Conservation (phyloP, 768 basidiomycete species). For the Mycena rebaudengoi region DNA sequence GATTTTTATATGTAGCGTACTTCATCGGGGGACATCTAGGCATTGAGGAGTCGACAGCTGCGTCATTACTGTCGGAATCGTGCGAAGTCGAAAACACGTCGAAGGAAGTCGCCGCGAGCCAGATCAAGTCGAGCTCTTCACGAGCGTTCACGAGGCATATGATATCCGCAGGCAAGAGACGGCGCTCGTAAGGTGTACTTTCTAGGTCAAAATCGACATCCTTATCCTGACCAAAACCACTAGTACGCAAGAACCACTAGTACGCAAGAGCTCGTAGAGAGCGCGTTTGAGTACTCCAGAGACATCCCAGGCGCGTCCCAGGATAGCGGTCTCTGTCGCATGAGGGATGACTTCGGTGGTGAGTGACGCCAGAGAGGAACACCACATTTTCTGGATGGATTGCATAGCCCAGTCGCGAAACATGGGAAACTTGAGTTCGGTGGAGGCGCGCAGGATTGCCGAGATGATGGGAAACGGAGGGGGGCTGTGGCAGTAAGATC, state of each 20-base stretch:
- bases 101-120: slow-evolving; percentile 17
- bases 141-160: slow-evolving; percentile 15
- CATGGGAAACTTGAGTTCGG: slow-evolving; percentile 37
- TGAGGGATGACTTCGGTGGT: slow-evolving; percentile 26
- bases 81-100: not conserved
- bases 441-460: slow-evolving; percentile 44
- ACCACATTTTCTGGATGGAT: slow-evolving; percentile 42
- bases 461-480: slow-evolving; percentile 40
- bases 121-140: slow-evolving; percentile 22
- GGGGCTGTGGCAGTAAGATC: slow-evolving; percentile 19
- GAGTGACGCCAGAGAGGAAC: slow-evolving; percentile 32
- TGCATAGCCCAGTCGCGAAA: slow-evolving; percentile 38
- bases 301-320: slow-evolving; percentile 39
- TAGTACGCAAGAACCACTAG: slow-evolving; percentile 32
- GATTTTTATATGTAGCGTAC: not conserved
- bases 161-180: slow-evolving; percentile 6
- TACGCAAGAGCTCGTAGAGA: slow-evolving; percentile 46
- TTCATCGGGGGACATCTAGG: not conserved
- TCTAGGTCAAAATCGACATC: not conserved
- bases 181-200: not conserved
- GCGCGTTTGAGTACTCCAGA: slow-evolving; percentile 40
- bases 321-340: slow-evolving; percentile 38
- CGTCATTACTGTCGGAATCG: not conserved
- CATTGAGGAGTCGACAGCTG: too few species aligned
- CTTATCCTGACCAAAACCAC: slow-evolving; percentile 34